These are phyloP conservation scores for Pelomyxa schiedti DNA, from an alignment of 78 protist species.

Conservation along the genomic window DNA sequence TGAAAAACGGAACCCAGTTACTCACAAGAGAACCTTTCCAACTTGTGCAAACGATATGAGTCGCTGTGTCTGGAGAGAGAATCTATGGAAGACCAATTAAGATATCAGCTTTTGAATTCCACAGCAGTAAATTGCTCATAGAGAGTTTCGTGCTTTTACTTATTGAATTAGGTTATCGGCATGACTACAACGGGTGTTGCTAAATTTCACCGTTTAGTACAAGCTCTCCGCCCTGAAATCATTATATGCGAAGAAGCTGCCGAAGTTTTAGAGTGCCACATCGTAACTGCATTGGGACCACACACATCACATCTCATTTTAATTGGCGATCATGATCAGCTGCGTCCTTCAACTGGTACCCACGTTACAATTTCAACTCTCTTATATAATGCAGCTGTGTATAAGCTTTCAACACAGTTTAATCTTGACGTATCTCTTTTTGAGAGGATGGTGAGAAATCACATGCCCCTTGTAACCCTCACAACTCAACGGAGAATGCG, in stretches of 20 bases:
- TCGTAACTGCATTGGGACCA: slow-evolving; percentile 21
- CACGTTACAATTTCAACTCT: no score
- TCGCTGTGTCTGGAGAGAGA: neutral
- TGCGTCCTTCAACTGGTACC: slow-evolving; percentile 35
- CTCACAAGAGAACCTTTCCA: neutral
- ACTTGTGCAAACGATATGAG: neutral
- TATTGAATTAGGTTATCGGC: slow-evolving; percentile 14
- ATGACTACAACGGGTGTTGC: slow-evolving; percentile 44
- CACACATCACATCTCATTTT: slow-evolving; percentile 23
- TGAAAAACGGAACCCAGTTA: neutral
- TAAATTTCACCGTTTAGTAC: slow-evolving; percentile 4
- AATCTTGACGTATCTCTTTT: slow-evolving; percentile 38
- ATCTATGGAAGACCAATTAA: neutral
- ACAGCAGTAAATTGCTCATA: neutral
- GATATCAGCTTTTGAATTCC: neutral
- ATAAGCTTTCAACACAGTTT: neutral
- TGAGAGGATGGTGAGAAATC: slow-evolving; percentile 24
- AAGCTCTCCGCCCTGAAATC: slow-evolving; percentile 6
- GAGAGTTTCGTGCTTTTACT: neutral
- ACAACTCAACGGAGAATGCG: slow-evolving; percentile 41
- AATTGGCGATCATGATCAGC: slow-evolving; percentile 65
- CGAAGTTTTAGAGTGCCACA: slow-evolving; percentile 47
- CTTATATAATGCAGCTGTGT: no score
- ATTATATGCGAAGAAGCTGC: slow-evolving; percentile 61
- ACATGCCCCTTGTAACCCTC: neutral